Evolutionary conservation across 768 basidiomycete species (phyloP), one percentile per base, ranked within the genome.

Genomic region (Termitomyces bulborhizus): DNA sequence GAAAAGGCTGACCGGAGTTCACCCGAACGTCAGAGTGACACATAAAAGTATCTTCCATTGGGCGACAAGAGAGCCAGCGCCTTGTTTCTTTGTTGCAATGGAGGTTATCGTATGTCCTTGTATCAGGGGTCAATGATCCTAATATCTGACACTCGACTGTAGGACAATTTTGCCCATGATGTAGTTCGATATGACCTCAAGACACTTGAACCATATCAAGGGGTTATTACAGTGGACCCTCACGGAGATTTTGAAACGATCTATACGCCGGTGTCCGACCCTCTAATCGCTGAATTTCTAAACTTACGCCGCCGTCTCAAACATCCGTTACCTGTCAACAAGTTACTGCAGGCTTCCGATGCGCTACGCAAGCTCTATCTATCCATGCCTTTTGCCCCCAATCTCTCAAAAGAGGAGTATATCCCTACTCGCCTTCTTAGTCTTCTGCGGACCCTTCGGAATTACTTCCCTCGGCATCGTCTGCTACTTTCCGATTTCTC

Each of bases 151-250:
- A 6, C 21, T 9, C 12, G 48, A 21, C 18, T 39, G 4, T 52
- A 93, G 88, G 96, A 98, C 71, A 99, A 99, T 69, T 96, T 98
- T 63, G 88, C 93, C 1, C 96, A 98, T 66, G 97, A 99, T 65
- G 79, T 96, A 63, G 79, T 99, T 41, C 89, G 96, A 34, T 98
- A 98, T 64, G 88, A 95, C 65, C 71, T 89, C 44, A 73, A 77
- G 27, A 90, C 89, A 2, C 76, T 93, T 56, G 74, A 85, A 62
- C 94, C 97, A 0, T 83, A 88, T 46, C 95, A 99, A 68, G 90
- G 85, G 24, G 61, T 91, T 13, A 85, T 98, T 16, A 80, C 86
- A 12, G 77, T 97, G 59, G 86, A 92, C 69, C 74, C 78, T 15
- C 71, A 82, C 0, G 93, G 93, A 55, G 92, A 97, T 61, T 97